Evolutionary conservation across 805 yeast species (phyloP).

Genomic region (Saturnispora besseyi): DNA sequence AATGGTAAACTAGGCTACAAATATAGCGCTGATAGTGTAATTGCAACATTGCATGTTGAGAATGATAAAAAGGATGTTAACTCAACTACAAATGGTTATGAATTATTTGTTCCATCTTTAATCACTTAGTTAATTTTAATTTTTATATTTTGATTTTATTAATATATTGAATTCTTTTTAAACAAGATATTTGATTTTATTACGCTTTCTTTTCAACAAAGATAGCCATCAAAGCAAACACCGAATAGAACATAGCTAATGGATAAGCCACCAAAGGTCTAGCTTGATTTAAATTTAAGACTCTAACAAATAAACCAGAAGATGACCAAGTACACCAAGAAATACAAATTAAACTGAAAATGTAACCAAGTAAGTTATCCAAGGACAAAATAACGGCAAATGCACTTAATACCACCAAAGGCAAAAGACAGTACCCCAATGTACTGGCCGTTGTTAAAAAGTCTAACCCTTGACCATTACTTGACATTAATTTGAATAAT

Average conservation of each 20-base stretch:
- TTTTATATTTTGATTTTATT: not conserved
- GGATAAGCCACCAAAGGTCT: slow-evolving; percentile 92
- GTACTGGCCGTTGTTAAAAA: slow-evolving; percentile 77
- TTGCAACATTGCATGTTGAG: slow-evolving; percentile 70
- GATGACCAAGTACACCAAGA: slow-evolving; percentile 91
- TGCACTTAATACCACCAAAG: slow-evolving; percentile 71
- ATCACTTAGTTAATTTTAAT: not conserved
- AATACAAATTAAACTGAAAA: slow-evolving; percentile 56
- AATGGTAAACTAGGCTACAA: slow-evolving; percentile 38
- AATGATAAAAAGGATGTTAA: slow-evolving; percentile 38
- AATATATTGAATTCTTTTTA: not conserved
- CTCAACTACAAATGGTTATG: slow-evolving; percentile 56
- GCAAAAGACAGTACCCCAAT: slow-evolving; percentile 87
- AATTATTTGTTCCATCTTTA: slow-evolving; percentile 55
- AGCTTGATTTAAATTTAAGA: slow-evolving; percentile 73
- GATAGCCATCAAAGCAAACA: slow-evolving; percentile 92
- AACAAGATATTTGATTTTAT: not conserved
- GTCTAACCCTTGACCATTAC: slow-evolving; percentile 33
- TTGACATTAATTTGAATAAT: slow-evolving; percentile 81
- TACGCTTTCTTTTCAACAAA: slow-evolving; percentile 34
- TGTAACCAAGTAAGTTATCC: slow-evolving; percentile 69
- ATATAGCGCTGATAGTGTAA: slow-evolving; percentile 45
- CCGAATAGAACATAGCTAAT: slow-evolving; percentile 79
- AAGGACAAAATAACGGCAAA: slow-evolving; percentile 57
- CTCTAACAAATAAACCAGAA: slow-evolving; percentile 85